Percentiles rank a stretch among this genome's conserved stretches.
Conservation (phyloP, 495 filamentous ascomycete species). For the Neurospora sp. region DNA sequence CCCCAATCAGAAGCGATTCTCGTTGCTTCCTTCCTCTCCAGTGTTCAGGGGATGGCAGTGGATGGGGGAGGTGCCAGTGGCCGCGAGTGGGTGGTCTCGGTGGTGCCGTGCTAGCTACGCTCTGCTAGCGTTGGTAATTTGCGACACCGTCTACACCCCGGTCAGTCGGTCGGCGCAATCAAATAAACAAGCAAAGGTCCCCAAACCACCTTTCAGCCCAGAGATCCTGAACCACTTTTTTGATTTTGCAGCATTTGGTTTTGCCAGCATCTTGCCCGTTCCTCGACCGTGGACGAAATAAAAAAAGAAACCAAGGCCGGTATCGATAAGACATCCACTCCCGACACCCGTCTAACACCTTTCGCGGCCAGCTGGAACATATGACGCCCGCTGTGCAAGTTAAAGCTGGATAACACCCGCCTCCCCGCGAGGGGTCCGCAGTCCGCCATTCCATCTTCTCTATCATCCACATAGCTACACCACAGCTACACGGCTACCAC, state of each 20-base stretch:
- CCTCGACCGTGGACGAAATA: not conserved
- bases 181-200: conserved; percentile 27
- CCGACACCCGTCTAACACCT: not conserved
- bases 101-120: not conserved
- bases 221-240: conserved; percentile 1
- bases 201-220: conserved; percentile 12
- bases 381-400: conserved; percentile 17
- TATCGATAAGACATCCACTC: not conserved
- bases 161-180: conserved; percentile 19
- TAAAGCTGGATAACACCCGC: conserved; percentile 5
- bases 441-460: not conserved
- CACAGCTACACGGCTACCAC: not conserved
- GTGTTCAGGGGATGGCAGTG: conserved; percentile 17
- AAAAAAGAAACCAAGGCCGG: not conserved
- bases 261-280: not conserved
- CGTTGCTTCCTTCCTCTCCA: not conserved
- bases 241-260: not conserved
- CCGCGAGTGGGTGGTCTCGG: not conserved
- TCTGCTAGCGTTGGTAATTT: conserved; percentile 24
- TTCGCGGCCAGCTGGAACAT: conserved; percentile 10
- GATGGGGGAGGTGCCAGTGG: not conserved
- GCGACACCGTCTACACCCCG: conserved; percentile 13
- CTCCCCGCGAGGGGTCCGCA: not conserved
- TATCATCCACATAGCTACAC: not conserved
- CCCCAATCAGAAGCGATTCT: not conserved